Evolutionary conservation across 1,139 yeast species (phyloP).

Genomic region (Candida dubliniensis): DNA sequence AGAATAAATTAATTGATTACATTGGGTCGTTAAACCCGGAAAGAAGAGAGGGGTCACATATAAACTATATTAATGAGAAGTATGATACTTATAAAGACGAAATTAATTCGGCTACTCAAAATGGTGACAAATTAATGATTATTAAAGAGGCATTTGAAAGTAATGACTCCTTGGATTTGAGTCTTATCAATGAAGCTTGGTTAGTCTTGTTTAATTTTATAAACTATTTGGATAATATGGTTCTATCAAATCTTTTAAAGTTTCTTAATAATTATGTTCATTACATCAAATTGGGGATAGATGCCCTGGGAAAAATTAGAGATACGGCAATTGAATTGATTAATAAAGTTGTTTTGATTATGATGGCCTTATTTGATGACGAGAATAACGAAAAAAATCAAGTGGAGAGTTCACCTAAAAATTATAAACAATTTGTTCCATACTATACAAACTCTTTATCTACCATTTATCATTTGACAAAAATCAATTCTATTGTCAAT

Average conservation of each 20-base stretch:
- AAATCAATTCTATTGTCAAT: constrained; percentile 32
- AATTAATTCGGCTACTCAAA: constrained; percentile 29
- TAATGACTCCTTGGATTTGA: constrained; percentile 43
- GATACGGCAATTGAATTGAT: constrained; percentile 28
- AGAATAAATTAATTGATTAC: constrained; percentile 38
- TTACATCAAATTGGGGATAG: constrained; percentile 30
- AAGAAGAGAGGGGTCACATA: constrained; percentile 39
- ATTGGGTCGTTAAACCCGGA: constrained; percentile 33
- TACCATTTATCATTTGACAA: constrained; percentile 37
- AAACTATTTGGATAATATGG: constrained; percentile 34
- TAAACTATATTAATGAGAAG: constrained; percentile 42
- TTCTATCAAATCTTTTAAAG: constrained; percentile 30
- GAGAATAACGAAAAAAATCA: constrained; percentile 27
- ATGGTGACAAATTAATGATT: constrained; percentile 28
- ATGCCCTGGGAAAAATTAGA: constrained; percentile 31
- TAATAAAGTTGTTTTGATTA: constrained; percentile 26
- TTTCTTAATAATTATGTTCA: constrained; percentile 42
- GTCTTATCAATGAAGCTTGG: constrained; percentile 49
- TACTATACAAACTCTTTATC: constrained; percentile 45
- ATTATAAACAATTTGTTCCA: constrained; percentile 42
- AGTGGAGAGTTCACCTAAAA: constrained; percentile 37
- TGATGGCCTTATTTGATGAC: constrained; percentile 34
- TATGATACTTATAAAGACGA: constrained; percentile 39
- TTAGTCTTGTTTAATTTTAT: constrained; percentile 40
- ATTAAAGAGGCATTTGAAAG: constrained; percentile 38